These are phyloP conservation scores for Syzygium malaccense DNA, from an alignment of 441 rosid species.

Conservation along the genomic window DNA sequence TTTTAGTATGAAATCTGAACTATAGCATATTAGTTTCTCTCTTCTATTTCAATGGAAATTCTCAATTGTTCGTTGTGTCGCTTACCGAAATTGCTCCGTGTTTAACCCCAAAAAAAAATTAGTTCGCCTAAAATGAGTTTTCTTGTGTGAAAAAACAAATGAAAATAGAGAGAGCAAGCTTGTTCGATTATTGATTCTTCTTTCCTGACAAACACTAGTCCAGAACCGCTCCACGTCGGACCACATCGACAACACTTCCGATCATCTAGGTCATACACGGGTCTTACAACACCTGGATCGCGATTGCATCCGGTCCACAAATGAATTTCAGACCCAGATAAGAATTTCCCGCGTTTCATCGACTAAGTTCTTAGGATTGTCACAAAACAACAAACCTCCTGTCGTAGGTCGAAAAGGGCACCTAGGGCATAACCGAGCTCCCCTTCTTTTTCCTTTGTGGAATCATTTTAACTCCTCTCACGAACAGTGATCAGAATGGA, in stretches of 20 bases:
- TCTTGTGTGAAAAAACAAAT: not conserved
- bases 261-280: not conserved
- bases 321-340: not conserved
- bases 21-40: not conserved
- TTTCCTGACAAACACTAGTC: not conserved
- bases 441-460: not conserved
- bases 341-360: not conserved
- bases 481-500: not conserved
- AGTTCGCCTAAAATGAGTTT: not conserved
- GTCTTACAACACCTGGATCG: not conserved
- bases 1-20: not conserved
- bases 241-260: not conserved
- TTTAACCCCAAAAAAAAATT: too few relatives aligned
- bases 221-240: not conserved
- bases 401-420: not conserved
- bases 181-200: not conserved
- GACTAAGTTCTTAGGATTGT: not conserved
- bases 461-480: not conserved
- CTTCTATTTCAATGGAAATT: not conserved
- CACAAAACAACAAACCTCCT: not conserved
- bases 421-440: not conserved
- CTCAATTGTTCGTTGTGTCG: fast-evolving
- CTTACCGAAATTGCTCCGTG: not conserved
- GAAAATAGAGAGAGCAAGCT: not conserved
- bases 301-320: not conserved